Conservation (phyloP, 129 eudicot species). For the Calendula officinalis region DNA sequence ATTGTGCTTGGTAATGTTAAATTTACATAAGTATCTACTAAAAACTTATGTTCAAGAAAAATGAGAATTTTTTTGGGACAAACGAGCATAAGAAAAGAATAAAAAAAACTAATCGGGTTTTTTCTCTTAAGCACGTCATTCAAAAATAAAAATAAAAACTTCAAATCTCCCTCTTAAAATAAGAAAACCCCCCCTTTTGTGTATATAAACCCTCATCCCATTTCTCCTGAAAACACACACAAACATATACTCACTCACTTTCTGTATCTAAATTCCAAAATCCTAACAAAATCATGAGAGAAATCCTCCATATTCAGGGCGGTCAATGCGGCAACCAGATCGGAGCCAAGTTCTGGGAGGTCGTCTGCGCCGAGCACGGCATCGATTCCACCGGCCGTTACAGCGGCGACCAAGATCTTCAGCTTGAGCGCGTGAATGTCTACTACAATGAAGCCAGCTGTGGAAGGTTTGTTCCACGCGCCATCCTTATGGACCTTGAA, state of each 20-base stretch:
- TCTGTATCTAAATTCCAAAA: slow-evolving; percentile 8
- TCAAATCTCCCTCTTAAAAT: slow-evolving; percentile 23
- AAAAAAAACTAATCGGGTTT: slow-evolving; percentile 8
- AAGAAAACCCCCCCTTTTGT: slow-evolving; percentile 2
- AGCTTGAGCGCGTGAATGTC: slow-evolving; percentile 71
- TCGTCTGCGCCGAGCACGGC: slow-evolving; percentile 73
- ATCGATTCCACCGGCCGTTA: slow-evolving; percentile 72
- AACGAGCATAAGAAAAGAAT: too few relatives aligned
- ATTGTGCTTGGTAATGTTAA: too few relatives aligned
- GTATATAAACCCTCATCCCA: slow-evolving; percentile 28
- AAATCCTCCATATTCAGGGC: slow-evolving; percentile 79
- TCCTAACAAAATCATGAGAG: slow-evolving; percentile 48
- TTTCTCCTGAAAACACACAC: slow-evolving; percentile 19
- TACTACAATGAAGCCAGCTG: slow-evolving; percentile 78
- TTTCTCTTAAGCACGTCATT: neutral
- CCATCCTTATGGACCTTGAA: slow-evolving; percentile 79
- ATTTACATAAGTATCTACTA: too few relatives aligned
- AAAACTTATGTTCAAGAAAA: too few relatives aligned
- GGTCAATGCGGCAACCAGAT: slow-evolving; percentile 89
- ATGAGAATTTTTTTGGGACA: too few relatives aligned
- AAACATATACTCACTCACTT: neutral
- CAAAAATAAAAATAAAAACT: neutral
- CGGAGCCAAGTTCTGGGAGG: slow-evolving; percentile 86
- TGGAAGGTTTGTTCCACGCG: slow-evolving; percentile 71
- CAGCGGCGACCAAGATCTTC: slow-evolving; percentile 51